Evolutionary conservation across 257 asterid species (phyloP).

Genomic region (Handroanthus guayacan): DNA sequence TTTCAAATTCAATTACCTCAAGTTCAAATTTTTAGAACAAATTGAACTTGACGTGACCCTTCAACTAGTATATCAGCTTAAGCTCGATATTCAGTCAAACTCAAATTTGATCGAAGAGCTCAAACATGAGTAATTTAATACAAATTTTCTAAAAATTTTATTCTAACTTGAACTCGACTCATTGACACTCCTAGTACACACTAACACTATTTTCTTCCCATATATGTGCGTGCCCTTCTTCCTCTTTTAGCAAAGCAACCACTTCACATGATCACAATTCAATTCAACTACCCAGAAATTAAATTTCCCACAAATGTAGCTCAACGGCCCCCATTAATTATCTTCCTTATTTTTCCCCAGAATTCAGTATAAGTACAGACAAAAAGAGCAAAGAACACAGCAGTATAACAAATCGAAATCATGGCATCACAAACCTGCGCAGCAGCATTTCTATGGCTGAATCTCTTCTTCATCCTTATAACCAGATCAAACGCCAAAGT

Average conservation of each 20-base stretch:
- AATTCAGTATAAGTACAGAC: conserved; percentile 31
- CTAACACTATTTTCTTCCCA: no score
- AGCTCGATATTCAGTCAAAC: no score
- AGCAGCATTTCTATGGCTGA: neutral
- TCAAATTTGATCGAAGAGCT: no score
- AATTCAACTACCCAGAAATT: conserved; percentile 21
- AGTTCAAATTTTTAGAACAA: no score
- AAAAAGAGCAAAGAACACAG: neutral
- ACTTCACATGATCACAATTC: neutral
- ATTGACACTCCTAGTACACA: no score
- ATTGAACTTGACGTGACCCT: no score
- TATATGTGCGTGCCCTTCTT: no score
- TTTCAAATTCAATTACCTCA: no score
- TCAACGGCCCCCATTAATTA: conserved; percentile 32
- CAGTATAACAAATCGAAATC: neutral
- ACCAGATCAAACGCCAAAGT: conserved; percentile 44
- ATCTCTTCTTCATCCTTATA: neutral
- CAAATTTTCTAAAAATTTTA: no score
- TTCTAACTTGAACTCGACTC: no score
- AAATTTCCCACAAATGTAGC: conserved; percentile 45
- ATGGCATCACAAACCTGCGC: conserved; percentile 12
- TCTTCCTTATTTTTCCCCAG: neutral
- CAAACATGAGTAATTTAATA: no score
- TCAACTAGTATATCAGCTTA: no score
- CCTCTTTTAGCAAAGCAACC: neutral